Base-by-base conservation (phyloP, 1,284 basidiomycete genomes). In the Boletellus deceptivus region DNA sequence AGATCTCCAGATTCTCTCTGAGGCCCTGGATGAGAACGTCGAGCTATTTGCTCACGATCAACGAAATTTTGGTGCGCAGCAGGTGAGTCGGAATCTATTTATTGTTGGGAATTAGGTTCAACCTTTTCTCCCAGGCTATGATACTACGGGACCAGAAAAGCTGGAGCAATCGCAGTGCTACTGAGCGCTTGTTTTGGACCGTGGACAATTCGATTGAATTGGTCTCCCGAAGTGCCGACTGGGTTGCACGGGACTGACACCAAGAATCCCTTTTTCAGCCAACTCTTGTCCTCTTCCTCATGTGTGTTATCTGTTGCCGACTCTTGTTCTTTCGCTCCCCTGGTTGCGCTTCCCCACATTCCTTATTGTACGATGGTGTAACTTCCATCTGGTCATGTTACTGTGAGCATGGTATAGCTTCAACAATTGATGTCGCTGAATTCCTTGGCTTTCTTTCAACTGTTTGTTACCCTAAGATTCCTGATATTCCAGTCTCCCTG, bases 21-120 rank as follows among this genome's bases (percentile, higher is more conserved):
- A 95, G 64, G 93, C 91, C 7, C 70, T 96, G 55, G 91, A 93
- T 48, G 89, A 93, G 62, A 89, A 93, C 60, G 83, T 89, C n/a
- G 91, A 93, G 50, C 65, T 91, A 68, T 96, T 96, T 72, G 91
- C 86, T 25, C 83, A 88, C 61, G 92, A 95, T 70, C 88, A 92
- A 63, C 78, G 92, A 50, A 95, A 95, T 70, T 91, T 92, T 70
- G 92, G 91, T 43, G 93, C 93, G 52, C 93, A 97, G 67, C 91
- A 94, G 83, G 90, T 91, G 59, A 55, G 79, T 73, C 24, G 13
- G 43, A 25, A 18, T 47, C 17, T 36, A 18, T 24, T 37, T 17
- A 34, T 55, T 25, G 39, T 11, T 40, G 36, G 18, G 11, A 25
- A 43, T 6, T 18, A 33, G 7, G 2, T 35, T 20, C n/a, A n/a